Percentiles rank a stretch among this genome's conserved stretches.
These are phyloP conservation scores for Ceratocystis alfenasii DNA, from an alignment of 2,329 filamentous ascomycete species.

Conservation along the genomic window DNA sequence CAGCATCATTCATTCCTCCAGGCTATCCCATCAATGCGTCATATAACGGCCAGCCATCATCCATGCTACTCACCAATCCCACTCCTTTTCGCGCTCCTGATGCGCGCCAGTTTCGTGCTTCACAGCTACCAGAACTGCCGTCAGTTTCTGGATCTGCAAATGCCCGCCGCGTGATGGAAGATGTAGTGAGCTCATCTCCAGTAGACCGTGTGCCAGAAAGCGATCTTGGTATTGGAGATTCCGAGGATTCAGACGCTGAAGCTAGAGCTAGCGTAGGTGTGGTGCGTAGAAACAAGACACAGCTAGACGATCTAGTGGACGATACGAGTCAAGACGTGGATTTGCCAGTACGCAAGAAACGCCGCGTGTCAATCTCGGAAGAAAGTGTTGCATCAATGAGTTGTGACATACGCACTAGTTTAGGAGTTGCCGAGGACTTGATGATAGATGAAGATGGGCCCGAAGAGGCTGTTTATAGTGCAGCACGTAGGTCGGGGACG, in stretches of 20 bases:
- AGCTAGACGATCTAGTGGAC: constrained; percentile 29
- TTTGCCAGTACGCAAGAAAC: constrained; percentile 12
- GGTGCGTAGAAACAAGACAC: constrained; percentile 20
- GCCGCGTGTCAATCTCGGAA: constrained; percentile 12
- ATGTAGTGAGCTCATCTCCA: constrained; percentile 6
- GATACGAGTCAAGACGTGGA: constrained; percentile 21
- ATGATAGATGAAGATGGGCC: not conserved
- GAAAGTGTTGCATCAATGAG: not conserved
- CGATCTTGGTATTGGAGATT: constrained; percentile 25
- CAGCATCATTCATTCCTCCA: constrained; percentile 2
- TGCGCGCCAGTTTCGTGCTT: not conserved
- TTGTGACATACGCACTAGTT: not conserved
- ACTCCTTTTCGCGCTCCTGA: not conserved
- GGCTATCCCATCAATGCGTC: not conserved
- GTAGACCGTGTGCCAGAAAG: constrained; percentile 17
- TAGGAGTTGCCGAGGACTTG: not conserved
- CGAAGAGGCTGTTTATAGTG: not conserved
- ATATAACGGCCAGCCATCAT: not conserved
- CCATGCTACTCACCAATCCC: not conserved
- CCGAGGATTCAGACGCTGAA: constrained; percentile 26
- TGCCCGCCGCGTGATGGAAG: not conserved
- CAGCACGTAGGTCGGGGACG: not conserved
- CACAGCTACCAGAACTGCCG: not conserved
- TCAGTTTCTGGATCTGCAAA: not conserved
- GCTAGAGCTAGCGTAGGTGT: not conserved